Evolutionary conservation across 1,139 yeast species (phyloP).

Genomic region (Lipomyces yarrowii): DNA sequence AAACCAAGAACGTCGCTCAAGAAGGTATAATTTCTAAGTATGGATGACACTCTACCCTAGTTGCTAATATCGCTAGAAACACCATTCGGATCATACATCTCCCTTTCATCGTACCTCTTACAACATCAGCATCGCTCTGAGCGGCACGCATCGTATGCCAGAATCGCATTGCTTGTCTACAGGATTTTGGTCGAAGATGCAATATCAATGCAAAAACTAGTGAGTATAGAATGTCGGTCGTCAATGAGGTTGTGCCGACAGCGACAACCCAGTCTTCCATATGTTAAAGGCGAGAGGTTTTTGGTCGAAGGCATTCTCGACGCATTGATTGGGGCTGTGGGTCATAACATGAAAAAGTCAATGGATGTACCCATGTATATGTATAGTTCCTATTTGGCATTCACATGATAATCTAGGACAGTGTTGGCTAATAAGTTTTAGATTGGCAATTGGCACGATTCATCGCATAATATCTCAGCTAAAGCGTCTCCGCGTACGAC

Average conservation of each 20-base stretch:
- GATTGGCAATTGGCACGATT: constrained; percentile 36
- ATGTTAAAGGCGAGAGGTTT: constrained; percentile 35
- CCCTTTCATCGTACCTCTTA: constrained; percentile 40
- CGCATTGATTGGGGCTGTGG: constrained; percentile 39
- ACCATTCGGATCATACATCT: constrained; percentile 36
- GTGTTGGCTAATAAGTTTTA: not conserved
- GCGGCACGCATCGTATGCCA: constrained; percentile 40
- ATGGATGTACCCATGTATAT: constrained; percentile 41
- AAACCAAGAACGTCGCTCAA: constrained; percentile 29
- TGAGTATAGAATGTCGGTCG: constrained; percentile 29
- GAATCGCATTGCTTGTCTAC: constrained; percentile 40
- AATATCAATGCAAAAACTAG: constrained; percentile 11
- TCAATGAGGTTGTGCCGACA: constrained; percentile 37
- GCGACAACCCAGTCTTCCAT: constrained; percentile 39
- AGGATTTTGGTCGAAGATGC: constrained; percentile 42
- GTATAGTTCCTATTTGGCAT: not conserved
- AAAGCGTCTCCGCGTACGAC: constrained; percentile 21
- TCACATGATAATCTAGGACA: not conserved
- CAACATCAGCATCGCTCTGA: constrained; percentile 40
- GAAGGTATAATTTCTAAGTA: constrained; percentile 13
- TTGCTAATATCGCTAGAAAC: constrained; percentile 15
- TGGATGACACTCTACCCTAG: not conserved
- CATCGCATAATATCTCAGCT: constrained; percentile 27
- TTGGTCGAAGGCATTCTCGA: constrained; percentile 44
- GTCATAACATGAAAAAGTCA: constrained; percentile 41